phyloP scores from a whole-genome alignment of 2,329 filamentous ascomycete genomes.

The Arthroderma sp. region DNA sequence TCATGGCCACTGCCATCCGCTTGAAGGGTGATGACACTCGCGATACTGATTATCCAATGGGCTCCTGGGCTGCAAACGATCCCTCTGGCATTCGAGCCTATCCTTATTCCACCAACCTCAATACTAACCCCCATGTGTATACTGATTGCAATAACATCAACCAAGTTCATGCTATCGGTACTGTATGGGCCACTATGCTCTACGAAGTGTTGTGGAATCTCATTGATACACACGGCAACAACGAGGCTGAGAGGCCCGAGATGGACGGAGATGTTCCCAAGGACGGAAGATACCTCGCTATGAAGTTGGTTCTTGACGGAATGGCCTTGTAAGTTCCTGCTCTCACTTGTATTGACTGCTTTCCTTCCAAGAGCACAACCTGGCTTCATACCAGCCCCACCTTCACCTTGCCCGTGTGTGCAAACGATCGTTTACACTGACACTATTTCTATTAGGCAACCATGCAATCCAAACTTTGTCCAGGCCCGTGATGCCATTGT shows the following conservation, averaged over 20 bases:
- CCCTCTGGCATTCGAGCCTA: constrained; percentile 8
- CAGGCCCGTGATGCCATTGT: constrained; percentile 10
- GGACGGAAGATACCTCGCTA: constrained; percentile 8
- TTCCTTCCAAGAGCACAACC: too few relatives aligned
- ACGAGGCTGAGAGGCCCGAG: constrained; percentile 3
- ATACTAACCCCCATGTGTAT: constrained; percentile 9
- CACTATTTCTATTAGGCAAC: constrained; percentile 1
- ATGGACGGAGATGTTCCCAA: constrained; percentile 6
- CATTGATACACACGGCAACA: constrained; percentile 10
- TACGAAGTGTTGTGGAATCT: constrained; percentile 10
- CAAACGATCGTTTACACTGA: too few relatives aligned
- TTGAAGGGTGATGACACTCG: constrained; percentile 7
- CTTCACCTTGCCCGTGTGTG: too few relatives aligned
- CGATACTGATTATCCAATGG: constrained; percentile 9
- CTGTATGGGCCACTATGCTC: constrained; percentile 9
- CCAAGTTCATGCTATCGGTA: constrained; percentile 7
- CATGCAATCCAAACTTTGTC: constrained; percentile 10
- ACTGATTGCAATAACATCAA: constrained; percentile 2
- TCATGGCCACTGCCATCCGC: constrained; percentile 8
- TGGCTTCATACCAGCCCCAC: not conserved
- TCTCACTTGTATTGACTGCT: too few relatives aligned
- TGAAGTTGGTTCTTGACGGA: constrained; percentile 10
- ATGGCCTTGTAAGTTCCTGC: constrained; percentile 8
- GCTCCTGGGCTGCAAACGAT: constrained; percentile 6
- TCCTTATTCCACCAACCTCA: constrained; percentile 8